These are phyloP conservation scores for Uronychia setigera DNA, from an alignment of 73 alveolate species.

Conservation along the genomic window DNA sequence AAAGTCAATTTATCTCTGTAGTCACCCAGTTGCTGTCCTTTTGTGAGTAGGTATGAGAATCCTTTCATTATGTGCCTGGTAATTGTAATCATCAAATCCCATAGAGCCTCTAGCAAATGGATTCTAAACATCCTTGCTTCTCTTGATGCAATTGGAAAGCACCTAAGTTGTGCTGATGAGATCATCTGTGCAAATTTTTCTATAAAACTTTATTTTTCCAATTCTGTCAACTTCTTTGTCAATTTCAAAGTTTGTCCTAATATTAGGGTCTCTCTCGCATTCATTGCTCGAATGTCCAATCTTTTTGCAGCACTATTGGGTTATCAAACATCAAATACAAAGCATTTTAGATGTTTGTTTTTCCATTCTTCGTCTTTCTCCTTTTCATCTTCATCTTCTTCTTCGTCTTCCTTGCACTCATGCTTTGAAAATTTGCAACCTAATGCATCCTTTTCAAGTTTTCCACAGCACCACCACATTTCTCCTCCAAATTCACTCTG, in stretches of 20 bases:
- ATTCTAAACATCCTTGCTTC: conserved; percentile 9
- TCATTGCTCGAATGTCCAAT: conserved; percentile 61
- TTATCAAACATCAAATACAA: too few relatives aligned
- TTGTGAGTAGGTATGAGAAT: conserved; percentile 29
- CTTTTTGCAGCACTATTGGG: conserved; percentile 69
- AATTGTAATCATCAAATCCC: conserved; percentile 65
- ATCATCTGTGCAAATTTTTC: conserved; percentile 28
- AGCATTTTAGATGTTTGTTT: conserved; percentile 10
- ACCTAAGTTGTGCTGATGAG: not conserved
- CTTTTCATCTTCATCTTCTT: conserved; percentile 51
- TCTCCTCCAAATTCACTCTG: conserved; percentile 64
- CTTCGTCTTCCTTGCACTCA: conserved; percentile 60
- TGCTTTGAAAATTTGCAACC: conserved; percentile 78
- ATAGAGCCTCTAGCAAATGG: conserved; percentile 57
- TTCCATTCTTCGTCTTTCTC: conserved; percentile 35
- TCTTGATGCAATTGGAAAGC: not conserved
- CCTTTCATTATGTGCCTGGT: conserved; percentile 24
- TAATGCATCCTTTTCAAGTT: conserved; percentile 63
- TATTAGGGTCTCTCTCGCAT: conserved; percentile 76
- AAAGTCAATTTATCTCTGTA: not conserved
- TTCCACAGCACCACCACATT: conserved; percentile 92
- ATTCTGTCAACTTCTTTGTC: conserved; percentile 65
- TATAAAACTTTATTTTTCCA: conserved; percentile 26
- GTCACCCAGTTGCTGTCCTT: conserved; percentile 9
- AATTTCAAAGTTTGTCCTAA: conserved; percentile 31